Percentiles rank a stretch among this genome's conserved stretches.
Evolutionary conservation across 306 rosid genomes (phyloP).

Genomic region (Medicago ruthenica): DNA sequence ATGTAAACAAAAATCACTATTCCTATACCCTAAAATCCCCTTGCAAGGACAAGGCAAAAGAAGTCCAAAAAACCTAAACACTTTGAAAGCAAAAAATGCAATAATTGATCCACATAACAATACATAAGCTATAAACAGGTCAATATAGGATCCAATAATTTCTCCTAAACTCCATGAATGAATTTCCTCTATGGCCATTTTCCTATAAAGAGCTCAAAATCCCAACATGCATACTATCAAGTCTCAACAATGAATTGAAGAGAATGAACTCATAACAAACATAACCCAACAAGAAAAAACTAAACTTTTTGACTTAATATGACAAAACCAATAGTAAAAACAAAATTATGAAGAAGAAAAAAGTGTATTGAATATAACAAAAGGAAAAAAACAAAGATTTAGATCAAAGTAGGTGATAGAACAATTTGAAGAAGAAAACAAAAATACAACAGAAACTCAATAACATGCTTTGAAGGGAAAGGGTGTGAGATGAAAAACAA

Average conservation of each 20-base stretch:
- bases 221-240: slow-evolving; percentile 26
- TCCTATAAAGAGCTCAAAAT: slow-evolving; percentile 44
- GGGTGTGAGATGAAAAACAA: not conserved
- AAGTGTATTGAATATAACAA: not conserved
- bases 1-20: slow-evolving; percentile 61
- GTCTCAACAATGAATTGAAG: slow-evolving; percentile 31
- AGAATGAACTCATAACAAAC: not conserved
- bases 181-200: slow-evolving; percentile 61
- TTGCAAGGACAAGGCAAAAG: slow-evolving; percentile 81
- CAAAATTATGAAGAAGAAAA: not conserved
- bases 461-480: slow-evolving; percentile 32
- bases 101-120: slow-evolving; percentile 66
- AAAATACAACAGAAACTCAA: slow-evolving; percentile 36
- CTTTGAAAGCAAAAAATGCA: slow-evolving; percentile 59
- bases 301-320: slow-evolving; percentile 24
- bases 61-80: slow-evolving; percentile 54
- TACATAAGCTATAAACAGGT: slow-evolving; percentile 71
- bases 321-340: slow-evolving; percentile 22
- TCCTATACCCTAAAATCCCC: slow-evolving; percentile 68
- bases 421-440: slow-evolving; percentile 40
- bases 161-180: slow-evolving; percentile 80
- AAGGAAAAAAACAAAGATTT: not conserved
- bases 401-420: slow-evolving; percentile 44
- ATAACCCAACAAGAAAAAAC: slow-evolving; percentile 37
- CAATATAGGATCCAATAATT: slow-evolving; percentile 67